Evolutionary conservation across 129 eudicot species (phyloP), one percentile per base, ranked within the genome.

Genomic region (Ambrosia artemisiifolia): DNA sequence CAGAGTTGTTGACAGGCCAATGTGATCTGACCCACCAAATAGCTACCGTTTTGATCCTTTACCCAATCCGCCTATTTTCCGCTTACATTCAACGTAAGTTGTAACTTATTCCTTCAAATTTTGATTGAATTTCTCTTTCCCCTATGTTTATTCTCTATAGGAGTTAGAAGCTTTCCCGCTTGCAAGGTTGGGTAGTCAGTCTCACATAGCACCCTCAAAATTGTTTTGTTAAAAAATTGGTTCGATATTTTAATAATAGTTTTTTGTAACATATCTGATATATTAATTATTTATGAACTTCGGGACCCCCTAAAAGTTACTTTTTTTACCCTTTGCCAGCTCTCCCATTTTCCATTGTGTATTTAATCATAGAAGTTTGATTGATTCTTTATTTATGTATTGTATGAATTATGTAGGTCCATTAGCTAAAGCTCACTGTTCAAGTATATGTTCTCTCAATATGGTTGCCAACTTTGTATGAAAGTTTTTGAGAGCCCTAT

Each of bases 401-500:
- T n/a, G n/a, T n/a, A n/a, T n/a, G n/a, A n/a, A n/a, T n/a, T n/a
- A n/a, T 83, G 20, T 55, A 85, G 95, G 95, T 71, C 82, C 80
- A 17, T 74, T 83, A 49, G 76, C 90, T 10, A 88, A 85, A 74
- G 74, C 75, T 56, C 64, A 80, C 55, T 88, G 95, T 44, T 82
- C 90, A 35, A 68, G 67, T 33, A 43, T 72, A 49, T n/a, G n/a
- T 85, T 82, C 69, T 53, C 79, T 24, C 83, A 85, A 49, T 66
- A 74, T 34, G 90, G 90, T 30, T 88, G 90, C 82, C 77, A 51
- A 8, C 76, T 82, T 51, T 88, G 95, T 75, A 19, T 88, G 81
- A 80, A 77, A 75, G 46, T 85, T 17, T 82, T 85, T 53, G 84
- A 70, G 74, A 78, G 81, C 77, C 63, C 79, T 0, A 48, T 14